phyloP scores from a whole-genome alignment of 768 basidiomycete genomes.

The Peribolospora baueri region DNA sequence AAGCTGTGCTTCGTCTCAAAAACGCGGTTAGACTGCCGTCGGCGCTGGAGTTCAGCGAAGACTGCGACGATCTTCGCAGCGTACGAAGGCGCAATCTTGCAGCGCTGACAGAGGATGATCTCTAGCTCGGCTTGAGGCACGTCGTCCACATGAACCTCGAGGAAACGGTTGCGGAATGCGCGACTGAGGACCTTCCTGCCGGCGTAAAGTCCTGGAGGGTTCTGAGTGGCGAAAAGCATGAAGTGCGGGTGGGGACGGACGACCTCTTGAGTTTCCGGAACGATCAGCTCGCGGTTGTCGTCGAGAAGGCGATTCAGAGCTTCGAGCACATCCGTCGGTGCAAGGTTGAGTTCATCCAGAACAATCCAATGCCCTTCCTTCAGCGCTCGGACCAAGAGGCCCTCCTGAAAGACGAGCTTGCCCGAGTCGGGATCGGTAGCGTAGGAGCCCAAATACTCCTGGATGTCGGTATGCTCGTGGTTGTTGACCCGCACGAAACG shows the following conservation, averaged over 20 bases:
- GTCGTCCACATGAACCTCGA: conserved; percentile 92
- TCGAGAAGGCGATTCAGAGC: conserved; percentile 88
- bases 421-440: conserved; percentile 76
- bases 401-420: conserved; percentile 86
- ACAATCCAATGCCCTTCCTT: conserved; percentile 92
- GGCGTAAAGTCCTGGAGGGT: conserved; percentile 84
- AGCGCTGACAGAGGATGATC: conserved; percentile 75
- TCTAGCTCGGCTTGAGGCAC: conserved; percentile 84
- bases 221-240: conserved; percentile 95
- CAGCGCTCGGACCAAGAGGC: conserved; percentile 72
- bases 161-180: conserved; percentile 87
- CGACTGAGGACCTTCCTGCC: conserved; percentile 84
- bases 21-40: conserved; percentile 66
- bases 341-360: conserved; percentile 86
- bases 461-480: conserved; percentile 97
- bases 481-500: conserved; percentile 96
- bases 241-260: conserved; percentile 82
- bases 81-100: conserved; percentile 79
- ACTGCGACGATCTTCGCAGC: conserved; percentile 72
- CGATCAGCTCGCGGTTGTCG: conserved; percentile 84
- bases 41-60: conserved; percentile 77
- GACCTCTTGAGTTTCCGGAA: conserved; percentile 89
- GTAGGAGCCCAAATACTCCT: conserved; percentile 93
- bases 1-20: conserved; percentile 97
- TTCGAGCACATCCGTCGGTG: conserved; percentile 92